A percentile compares a stretch with the other conserved stretches of the same genome.
Conservation (phyloP, 306 rosid species). For the Rosa lucieae region DNA sequence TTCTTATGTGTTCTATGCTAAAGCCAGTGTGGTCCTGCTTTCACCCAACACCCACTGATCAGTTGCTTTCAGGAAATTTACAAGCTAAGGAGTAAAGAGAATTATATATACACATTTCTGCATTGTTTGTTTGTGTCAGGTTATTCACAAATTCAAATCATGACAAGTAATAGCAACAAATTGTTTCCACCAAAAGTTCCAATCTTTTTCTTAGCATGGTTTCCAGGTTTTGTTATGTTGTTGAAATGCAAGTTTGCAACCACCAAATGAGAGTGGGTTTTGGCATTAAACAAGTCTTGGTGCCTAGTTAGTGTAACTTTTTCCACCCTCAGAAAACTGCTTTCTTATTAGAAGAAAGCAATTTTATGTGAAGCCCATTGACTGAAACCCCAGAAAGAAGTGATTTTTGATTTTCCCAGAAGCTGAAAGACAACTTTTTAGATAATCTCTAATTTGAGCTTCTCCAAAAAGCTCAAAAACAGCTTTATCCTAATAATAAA, state of each 20-base stretch:
- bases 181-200: neutral
- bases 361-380: neutral
- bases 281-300: slow-evolving; percentile 1
- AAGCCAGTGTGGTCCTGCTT: slow-evolving; percentile 28
- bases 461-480: slow-evolving; percentile 5
- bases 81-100: neutral
- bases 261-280: neutral
- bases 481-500: slow-evolving; percentile 1
- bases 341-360: neutral
- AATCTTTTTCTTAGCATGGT: neutral
- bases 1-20: neutral
- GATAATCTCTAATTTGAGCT: neutral
- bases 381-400: neutral
- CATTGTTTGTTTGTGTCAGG: slow-evolving; percentile 4
- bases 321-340: neutral
- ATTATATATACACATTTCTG: neutral
- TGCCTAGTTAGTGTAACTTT: slow-evolving; percentile 9
- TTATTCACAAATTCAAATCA: slow-evolving; percentile 11
- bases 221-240: neutral
- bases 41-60: slow-evolving; percentile 2
- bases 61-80: slow-evolving; percentile 28
- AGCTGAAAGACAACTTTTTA: slow-evolving; percentile 8
- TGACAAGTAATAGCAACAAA: neutral
- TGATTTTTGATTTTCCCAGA: neutral
- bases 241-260: neutral